Conservation (phyloP, 2,329 filamentous ascomycete species). For the Colletotrichum gloeosporioides region DNA sequence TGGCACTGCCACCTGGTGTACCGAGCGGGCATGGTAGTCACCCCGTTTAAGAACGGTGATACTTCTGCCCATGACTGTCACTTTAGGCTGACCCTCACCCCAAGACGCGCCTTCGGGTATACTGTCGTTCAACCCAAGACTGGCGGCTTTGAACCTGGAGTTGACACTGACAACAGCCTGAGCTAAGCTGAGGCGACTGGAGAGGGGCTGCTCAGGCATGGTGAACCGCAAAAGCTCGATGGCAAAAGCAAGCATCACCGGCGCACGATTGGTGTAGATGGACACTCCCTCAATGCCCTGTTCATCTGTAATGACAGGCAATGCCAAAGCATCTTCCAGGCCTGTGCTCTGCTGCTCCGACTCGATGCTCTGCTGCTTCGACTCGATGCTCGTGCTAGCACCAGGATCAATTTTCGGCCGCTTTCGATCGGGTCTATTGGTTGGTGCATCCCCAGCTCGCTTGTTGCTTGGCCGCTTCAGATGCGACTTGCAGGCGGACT, state of each 20-base stretch:
- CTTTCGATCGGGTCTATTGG: constrained; percentile 26
- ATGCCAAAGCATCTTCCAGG: constrained; percentile 65
- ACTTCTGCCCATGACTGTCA: constrained; percentile 76
- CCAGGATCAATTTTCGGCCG: background rate
- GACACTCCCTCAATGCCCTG: constrained; percentile 61
- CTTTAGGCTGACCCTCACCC: constrained; percentile 76
- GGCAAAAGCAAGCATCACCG: constrained; percentile 81
- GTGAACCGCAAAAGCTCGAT: constrained; percentile 77
- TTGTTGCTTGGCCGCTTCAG: constrained; percentile 38
- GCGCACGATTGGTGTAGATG: constrained; percentile 80
- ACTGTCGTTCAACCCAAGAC: constrained; percentile 70
- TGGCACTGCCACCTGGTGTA: constrained; percentile 1
- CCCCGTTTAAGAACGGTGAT: constrained; percentile 78
- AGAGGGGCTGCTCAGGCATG: constrained; percentile 84
- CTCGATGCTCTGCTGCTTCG: constrained; percentile 4
- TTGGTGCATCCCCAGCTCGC: background rate
- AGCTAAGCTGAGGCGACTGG: constrained; percentile 81
- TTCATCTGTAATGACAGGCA: constrained; percentile 65
- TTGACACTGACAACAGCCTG: constrained; percentile 87
- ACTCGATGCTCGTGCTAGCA: constrained; percentile 16
- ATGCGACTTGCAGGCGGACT: constrained; percentile 59
- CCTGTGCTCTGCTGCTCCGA: constrained; percentile 36
- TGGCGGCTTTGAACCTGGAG: constrained; percentile 77
- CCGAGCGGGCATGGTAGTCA: constrained; percentile 61
- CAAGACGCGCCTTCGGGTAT: constrained; percentile 74